These are phyloP conservation scores for Neonectria faginata DNA, from an alignment of 2,329 filamentous ascomycete genomes.

Conservation along the genomic window DNA sequence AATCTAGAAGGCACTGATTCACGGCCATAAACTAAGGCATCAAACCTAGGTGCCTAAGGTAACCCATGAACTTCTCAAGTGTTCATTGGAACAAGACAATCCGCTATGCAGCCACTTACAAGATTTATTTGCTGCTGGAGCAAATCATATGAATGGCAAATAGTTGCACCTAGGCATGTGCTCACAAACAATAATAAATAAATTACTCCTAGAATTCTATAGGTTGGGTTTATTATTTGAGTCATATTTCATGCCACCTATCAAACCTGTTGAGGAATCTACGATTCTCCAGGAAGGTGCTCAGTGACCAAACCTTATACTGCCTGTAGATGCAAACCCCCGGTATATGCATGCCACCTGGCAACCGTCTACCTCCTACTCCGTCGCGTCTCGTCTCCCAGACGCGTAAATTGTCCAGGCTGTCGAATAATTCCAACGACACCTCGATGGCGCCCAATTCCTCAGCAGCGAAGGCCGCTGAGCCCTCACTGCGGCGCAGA, in stretches of 20 bases:
- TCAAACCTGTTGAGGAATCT: neutral
- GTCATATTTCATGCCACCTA: neutral
- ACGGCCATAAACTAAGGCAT: neutral
- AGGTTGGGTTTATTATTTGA: neutral
- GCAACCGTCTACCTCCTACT: constrained; percentile 34
- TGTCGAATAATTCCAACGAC: constrained; percentile 26
- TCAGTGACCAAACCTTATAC: neutral
- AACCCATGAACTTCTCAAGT: neutral
- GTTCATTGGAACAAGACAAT: too few relatives aligned
- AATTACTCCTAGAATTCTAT: neutral
- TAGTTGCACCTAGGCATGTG: neutral
- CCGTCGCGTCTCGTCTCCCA: constrained; percentile 49
- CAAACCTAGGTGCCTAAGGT: neutral
- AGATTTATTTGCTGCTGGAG: neutral
- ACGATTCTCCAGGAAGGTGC: neutral
- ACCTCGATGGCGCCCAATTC: constrained; percentile 43
- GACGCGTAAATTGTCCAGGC: constrained; percentile 44
- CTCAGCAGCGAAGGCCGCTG: constrained; percentile 31
- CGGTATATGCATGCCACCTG: constrained; percentile 39
- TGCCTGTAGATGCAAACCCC: constrained; percentile 27
- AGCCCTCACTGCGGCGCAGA: constrained; percentile 36
- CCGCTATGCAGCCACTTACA: neutral
- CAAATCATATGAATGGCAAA: neutral
- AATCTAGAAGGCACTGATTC: constrained; percentile 2
- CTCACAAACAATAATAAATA: neutral